Percentiles rank a stretch among this genome's conserved stretches.
phyloP scores from a whole-genome alignment of 2,329 filamentous ascomycete genomes.

The Nigrograna mackinnonii region DNA sequence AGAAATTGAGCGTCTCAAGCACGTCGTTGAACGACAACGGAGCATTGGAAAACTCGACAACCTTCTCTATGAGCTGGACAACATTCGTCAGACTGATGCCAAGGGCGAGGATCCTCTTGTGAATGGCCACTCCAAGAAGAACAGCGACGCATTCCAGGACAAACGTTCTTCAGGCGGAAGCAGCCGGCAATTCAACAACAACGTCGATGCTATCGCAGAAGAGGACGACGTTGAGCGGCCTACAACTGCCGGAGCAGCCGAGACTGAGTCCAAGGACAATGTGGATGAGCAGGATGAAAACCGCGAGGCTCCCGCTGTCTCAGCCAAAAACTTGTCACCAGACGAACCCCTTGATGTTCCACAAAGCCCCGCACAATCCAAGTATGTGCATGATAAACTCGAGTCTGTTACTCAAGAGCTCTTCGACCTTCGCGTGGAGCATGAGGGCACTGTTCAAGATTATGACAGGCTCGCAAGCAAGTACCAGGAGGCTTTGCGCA shows the following conservation, averaged over 20 bases:
- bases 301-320: constrained; percentile 15
- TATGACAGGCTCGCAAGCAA: constrained; percentile 82
- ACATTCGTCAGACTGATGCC: constrained; percentile 46
- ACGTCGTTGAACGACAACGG: constrained; percentile 92
- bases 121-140: constrained; percentile 39
- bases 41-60: constrained; percentile 95
- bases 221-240: constrained; percentile 36
- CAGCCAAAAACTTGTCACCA: constrained; percentile 19
- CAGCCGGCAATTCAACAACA: constrained; percentile 33
- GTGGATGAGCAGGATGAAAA: constrained; percentile 11
- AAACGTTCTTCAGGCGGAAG: constrained; percentile 28
- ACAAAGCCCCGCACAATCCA: constrained; percentile 77
- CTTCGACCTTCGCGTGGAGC: constrained; percentile 85
- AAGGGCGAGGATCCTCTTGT: constrained; percentile 29
- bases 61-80: constrained; percentile 86
- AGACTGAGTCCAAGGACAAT: background rate
- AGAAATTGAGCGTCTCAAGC: constrained; percentile 90
- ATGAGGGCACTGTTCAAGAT: constrained; percentile 81
- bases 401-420: constrained; percentile 91
- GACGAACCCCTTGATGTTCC: constrained; percentile 48
- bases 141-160: constrained; percentile 36
- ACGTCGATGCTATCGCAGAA: constrained; percentile 40
- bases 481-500: constrained; percentile 85
- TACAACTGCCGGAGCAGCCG: constrained; percentile 24
- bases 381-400: constrained; percentile 88